Conservation (phyloP, 108 stramenopile genomes). For the Epipyxis sp. region DNA sequence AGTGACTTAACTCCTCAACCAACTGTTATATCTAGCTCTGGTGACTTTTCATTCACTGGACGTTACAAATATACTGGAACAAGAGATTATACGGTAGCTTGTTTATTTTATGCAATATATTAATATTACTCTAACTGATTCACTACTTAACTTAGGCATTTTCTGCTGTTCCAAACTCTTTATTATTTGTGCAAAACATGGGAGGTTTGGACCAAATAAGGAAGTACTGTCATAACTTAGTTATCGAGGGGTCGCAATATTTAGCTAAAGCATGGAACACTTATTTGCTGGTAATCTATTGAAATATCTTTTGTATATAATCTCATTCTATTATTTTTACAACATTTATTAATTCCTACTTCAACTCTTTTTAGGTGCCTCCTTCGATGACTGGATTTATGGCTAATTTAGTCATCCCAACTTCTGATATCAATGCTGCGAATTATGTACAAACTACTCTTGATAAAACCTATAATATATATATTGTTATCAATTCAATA, state of each 20-base stretch:
- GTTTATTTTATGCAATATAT: no score
- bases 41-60: neutral
- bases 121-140: no score
- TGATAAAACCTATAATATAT: neutral
- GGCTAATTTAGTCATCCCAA: neutral
- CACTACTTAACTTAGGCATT: no score
- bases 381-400: neutral
- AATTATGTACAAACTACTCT: neutral
- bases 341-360: no score
- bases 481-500: neutral
- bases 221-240: neutral
- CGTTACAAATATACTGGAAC: slow-evolving; percentile 4
- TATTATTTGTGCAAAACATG: neutral
- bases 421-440: neutral
- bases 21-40: neutral
- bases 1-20: neutral
- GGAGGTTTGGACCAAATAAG: neutral
- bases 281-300: neutral
- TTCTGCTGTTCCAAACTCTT: neutral
- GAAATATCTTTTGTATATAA: neutral
- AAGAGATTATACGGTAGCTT: slow-evolving; percentile 16
- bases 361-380: slow-evolving; percentile 1
- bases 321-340: neutral
- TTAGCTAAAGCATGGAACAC: neutral
- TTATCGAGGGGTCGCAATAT: neutral